A percentile compares a stretch with the other conserved stretches of the same genome.
phyloP scores from a whole-genome alignment of 1,139 yeast genomes.

The Hansenula sp. region DNA sequence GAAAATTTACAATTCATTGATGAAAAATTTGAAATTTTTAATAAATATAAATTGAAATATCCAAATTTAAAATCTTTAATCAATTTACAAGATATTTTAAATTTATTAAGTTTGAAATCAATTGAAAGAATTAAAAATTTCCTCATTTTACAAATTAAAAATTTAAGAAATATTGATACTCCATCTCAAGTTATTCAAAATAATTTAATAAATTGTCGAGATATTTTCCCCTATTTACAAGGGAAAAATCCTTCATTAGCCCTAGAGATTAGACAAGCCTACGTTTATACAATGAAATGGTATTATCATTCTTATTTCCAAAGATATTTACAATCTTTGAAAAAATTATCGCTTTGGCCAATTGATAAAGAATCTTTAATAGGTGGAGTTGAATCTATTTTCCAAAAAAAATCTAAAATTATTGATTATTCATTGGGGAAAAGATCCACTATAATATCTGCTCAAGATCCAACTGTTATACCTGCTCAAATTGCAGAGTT shows the following conservation, averaged over 20 bases:
- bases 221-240: constrained; percentile 54
- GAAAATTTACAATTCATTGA: constrained; percentile 54
- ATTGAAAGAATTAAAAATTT: constrained; percentile 75
- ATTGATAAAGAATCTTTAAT: constrained; percentile 52
- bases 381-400: constrained; percentile 30
- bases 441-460: constrained; percentile 49
- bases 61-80: constrained; percentile 14
- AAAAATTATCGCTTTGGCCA: constrained; percentile 50
- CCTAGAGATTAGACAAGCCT: constrained; percentile 73
- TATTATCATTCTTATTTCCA: constrained; percentile 79
- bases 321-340: constrained; percentile 73
- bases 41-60: constrained; percentile 26
- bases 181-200: constrained; percentile 77
- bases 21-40: constrained; percentile 52
- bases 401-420: constrained; percentile 3
- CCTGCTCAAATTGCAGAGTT: constrained; percentile 86
- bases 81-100: constrained; percentile 9
- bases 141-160: constrained; percentile 60
- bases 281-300: constrained; percentile 88
- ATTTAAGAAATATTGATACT: constrained; percentile 42
- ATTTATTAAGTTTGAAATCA: constrained; percentile 14
- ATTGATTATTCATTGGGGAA: constrained; percentile 39
- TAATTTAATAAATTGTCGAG: constrained; percentile 56
- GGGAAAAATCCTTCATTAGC: constrained; percentile 62
- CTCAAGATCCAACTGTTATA: constrained; percentile 61